phyloP scores from a whole-genome alignment of 208 protist genomes.

The Leptomonas pyrrhocoris region DNA sequence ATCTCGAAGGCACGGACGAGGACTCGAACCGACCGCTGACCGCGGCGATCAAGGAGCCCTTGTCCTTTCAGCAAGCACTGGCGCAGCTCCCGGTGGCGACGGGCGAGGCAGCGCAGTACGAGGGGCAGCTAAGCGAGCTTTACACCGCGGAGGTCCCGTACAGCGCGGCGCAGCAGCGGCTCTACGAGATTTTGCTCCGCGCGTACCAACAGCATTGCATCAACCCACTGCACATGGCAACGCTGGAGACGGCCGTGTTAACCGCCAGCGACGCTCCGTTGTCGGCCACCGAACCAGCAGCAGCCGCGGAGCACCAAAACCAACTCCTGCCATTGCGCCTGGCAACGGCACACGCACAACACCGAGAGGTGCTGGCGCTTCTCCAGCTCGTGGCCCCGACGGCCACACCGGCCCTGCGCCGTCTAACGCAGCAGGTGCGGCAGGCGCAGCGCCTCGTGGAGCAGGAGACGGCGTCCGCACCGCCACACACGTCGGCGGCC shows the following conservation, averaged over 20 bases:
- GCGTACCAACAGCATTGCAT: conserved; percentile 45
- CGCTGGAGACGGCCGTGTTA: conserved; percentile 31
- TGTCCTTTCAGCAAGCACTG: conserved; percentile 10
- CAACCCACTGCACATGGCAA: conserved; percentile 54
- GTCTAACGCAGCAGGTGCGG: conserved; percentile 5
- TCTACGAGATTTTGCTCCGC: conserved; percentile 42
- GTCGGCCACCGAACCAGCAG: no score
- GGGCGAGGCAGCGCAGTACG: conserved; percentile 21
- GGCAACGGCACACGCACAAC: conserved; percentile 12
- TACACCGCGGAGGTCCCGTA: conserved; percentile 7
- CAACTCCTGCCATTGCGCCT: neutral
- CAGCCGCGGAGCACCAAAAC: no score
- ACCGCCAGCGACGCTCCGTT: neutral
- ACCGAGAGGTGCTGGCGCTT: conserved; percentile 24
- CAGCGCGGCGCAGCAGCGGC: conserved; percentile 32
- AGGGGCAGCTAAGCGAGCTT: conserved; percentile 17
- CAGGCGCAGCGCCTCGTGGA: conserved; percentile 20
- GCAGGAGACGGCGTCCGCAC: neutral
- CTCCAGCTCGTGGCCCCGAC: conserved; percentile 24
- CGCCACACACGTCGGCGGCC: conserved; percentile 1
- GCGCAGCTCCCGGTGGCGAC: conserved; percentile 11
- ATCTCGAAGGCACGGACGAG: neutral
- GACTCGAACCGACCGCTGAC: neutral
- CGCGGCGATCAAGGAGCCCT: neutral
- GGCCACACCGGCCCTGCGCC: conserved; percentile 11